These are phyloP conservation scores for Sherardia arvensis DNA, from an alignment of 257 asterid genomes.

Conservation along the genomic window DNA sequence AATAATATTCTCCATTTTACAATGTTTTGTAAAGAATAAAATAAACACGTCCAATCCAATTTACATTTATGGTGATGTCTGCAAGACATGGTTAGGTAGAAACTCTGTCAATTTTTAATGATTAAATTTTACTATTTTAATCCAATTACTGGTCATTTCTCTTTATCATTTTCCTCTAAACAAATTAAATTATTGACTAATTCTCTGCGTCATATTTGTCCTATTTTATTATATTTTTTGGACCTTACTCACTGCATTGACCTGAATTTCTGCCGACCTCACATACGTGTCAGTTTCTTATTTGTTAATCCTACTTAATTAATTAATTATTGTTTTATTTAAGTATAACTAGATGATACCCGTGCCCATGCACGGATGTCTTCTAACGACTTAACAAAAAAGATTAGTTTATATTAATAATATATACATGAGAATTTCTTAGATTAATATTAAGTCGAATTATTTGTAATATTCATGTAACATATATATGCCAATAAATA, in stretches of 20 bases:
- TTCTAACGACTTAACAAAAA: too few relatives aligned
- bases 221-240: not conserved
- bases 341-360: too few relatives aligned
- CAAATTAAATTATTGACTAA: not conserved
- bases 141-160: not conserved
- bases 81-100: not conserved
- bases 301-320: not conserved
- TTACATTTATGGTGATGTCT: not conserved
- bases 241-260: slow-evolving; percentile 1
- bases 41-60: not conserved
- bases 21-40: too few relatives aligned
- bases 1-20: not conserved
- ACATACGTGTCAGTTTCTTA: not conserved
- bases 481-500: too few relatives aligned
- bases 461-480: too few relatives aligned
- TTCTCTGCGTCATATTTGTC: not conserved
- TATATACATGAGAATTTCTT: too few relatives aligned
- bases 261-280: slow-evolving; percentile 3
- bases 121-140: not conserved
- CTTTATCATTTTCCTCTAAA: not conserved
- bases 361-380: too few relatives aligned
- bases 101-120: not conserved
- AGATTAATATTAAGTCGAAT: too few relatives aligned
- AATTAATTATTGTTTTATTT: not conserved
- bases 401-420: too few relatives aligned